Evolutionary conservation across 345 rosid genomes (phyloP), one percentile per base, ranked within the genome.

Genomic region (Angophora floribunda): DNA sequence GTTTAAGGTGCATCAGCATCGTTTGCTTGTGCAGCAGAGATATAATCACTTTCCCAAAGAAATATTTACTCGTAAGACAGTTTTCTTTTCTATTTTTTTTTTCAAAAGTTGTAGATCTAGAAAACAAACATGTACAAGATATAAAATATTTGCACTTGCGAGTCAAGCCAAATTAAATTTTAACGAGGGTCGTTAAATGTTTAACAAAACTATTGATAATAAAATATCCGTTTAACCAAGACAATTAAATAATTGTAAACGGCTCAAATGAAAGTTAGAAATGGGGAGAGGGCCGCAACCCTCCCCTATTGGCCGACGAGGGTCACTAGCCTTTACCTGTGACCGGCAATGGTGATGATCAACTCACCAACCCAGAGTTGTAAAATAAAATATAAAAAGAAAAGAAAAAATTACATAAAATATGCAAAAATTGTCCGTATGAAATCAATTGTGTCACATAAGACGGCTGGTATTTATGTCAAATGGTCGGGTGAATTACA

Each of bases 391-490:
- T 6, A 13, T 6, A 7, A 1, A 53, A 49, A 49, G 9, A 2
- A 9, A 49, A n/a, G n/a, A n/a, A 49, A 50, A 55, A 55, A 47
- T 47, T 53, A 7, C 22, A 53, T 21, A 53, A 0, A 55, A 55
- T 8, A 22, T 55, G 8, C 7, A 1, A 55, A 9, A 22, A 1
- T 55, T 21, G 0, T 0, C 0, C 0, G 0, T 55, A 28, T 22
- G 5, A 0, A 0, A 0, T 55, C 1, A 0, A 0, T 55, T 22
- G 0, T 8, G 2, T 22, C 0, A 22, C 0, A 0, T 55, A 22
- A 0, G 61, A 22, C 0, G 1, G 2, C 12, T 12, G 0, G 0
- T 0, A 9, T 55, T 21, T 28, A 55, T 55, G 0, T n/a, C n/a
- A n/a, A n/a, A n/a, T n/a, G n/a, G n/a, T n/a, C n/a, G n/a, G n/a